Evolutionary conservation across 257 asterid genomes (phyloP), one percentile per base, ranked within the genome.

Genomic region (Solanum tarapatanum): DNA sequence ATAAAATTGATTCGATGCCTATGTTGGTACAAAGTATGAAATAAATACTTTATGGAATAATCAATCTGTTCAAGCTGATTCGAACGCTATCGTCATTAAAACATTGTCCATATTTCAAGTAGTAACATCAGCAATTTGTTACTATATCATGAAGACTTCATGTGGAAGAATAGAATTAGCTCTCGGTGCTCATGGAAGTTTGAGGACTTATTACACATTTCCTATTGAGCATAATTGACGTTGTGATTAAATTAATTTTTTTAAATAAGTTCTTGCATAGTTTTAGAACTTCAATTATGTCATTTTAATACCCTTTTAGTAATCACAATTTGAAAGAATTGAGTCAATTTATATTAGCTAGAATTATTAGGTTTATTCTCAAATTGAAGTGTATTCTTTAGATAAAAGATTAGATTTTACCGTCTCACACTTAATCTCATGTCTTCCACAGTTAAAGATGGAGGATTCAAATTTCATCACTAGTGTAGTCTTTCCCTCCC

Each of bases 81-180:
- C 21, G 0, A 21, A 73, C 0, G 23, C 1, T 6, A 17, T 7
- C 1, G 0, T 30, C 6, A 3, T 7, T 7, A 0, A 14, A 3
- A 3, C 3, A 17, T 32, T 6, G 3, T 32, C 5, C 8, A 72
- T 32, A 70, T 70, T 70, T 21, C 0, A 69, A 69, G 3, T 7
- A 7, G 74, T 68, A 26, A 68, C 11, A 69, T 69, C 6, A 69
- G 0, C n/a, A 43, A 43, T 69, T 69, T 28, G 23, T 6, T 69
- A 60, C 69, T 60, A 21, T 64, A 64, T 64, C 72, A 10, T n/a
- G 83, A 75, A 75, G 7, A 23, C 58, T 76, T 76, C 24, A 11
- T 21, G 23, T 6, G 84, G 58, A 77, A 37, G 62, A 24, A 76
- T 0, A 6, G 84, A 77, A 43, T 43, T 43, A 24, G 62, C 62